Base-by-base conservation (phyloP, 768 basidiomycete genomes). In the Saitozyma sp. region DNA sequence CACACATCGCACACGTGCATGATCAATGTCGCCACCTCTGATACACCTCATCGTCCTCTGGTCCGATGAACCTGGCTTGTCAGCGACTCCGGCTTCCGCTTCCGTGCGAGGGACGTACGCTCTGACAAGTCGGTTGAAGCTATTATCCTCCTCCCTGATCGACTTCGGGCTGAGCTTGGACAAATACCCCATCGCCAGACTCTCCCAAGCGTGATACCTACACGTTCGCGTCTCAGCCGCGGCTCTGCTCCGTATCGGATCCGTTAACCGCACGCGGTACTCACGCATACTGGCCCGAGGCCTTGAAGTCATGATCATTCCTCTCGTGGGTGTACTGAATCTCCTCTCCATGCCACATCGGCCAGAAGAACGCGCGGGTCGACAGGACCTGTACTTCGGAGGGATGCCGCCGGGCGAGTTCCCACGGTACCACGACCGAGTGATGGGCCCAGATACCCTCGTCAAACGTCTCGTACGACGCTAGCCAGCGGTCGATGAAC, bases 161-260 rank as follows among this genome's bases (percentile, higher is more conserved):
- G 59, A 61, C 20, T 66, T 55, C 0, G 79, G 79, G 13, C 69
- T 70, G 16, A 80, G 63, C 8, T 69, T 70, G 2, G 55, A 41
- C 8, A 80, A 66, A 62, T 78, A 80, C 40, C 63, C 64, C 77
- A 78, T 79, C 16, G 79, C 79, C 39, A 80, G 60, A 8, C 68
- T 73, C 66, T 80, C 79, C 79, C 79, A 80, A 3, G 79, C 74
- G 60, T 80, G 79, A 64, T 80, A 80, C 38, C 79, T 80, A 53
- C n/a, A 48, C 20, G 38, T 1, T 14, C 16, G 1, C 58, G 43
- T 43, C 52, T 64, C 56, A 69, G 49, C 42, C 16, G 6, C 9
- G 40, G 45, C 17, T n/a, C 9, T 20, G 20, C 16, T 29, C 16
- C 9, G 39, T 54, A 2, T 29, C 9, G 37, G 10, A 42, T 8